Evolutionary conservation across 1,284 basidiomycete species (phyloP).

Genomic region (Stygiomarasmius scandens): DNA sequence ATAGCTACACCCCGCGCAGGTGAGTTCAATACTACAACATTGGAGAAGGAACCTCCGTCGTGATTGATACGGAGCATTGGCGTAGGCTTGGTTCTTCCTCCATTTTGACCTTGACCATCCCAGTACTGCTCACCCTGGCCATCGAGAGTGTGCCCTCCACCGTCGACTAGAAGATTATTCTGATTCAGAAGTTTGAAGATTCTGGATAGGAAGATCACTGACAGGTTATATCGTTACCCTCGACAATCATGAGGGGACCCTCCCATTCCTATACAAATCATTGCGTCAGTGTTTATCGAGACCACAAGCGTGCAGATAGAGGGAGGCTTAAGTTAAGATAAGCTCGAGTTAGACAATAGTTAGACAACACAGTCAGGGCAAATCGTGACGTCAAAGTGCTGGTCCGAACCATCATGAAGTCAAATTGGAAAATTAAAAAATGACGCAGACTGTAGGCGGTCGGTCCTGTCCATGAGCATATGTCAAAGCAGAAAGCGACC

Average conservation of each 20-base stretch:
- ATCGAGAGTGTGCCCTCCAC: conserved; percentile 10
- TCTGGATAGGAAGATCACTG: neutral
- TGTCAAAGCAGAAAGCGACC: no score
- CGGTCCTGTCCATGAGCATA: no score
- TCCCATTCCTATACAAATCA: conserved; percentile 6
- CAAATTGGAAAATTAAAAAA: no score
- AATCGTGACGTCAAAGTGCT: no score
- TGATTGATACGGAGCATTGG: conserved; percentile 9
- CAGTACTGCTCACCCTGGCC: conserved; percentile 8
- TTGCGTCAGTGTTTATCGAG: no score
- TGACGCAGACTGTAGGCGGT: no score
- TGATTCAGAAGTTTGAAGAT: neutral
- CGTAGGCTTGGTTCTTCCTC: conserved; percentile 7
- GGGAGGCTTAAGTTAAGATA: no score
- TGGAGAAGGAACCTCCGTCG: conserved; percentile 6
- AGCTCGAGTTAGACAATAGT: no score
- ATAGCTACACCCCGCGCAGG: conserved; percentile 6
- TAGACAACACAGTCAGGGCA: no score
- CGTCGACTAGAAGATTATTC: conserved; percentile 2
- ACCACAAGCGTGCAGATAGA: no score
- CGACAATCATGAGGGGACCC: conserved; percentile 8
- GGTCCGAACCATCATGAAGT: no score
- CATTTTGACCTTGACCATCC: conserved; percentile 8
- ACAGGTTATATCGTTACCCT: conserved; percentile 13
- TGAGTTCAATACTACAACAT: conserved; percentile 6